phyloP scores from a whole-genome alignment of 164 flowering plant genomes.

The Annona squamosa region DNA sequence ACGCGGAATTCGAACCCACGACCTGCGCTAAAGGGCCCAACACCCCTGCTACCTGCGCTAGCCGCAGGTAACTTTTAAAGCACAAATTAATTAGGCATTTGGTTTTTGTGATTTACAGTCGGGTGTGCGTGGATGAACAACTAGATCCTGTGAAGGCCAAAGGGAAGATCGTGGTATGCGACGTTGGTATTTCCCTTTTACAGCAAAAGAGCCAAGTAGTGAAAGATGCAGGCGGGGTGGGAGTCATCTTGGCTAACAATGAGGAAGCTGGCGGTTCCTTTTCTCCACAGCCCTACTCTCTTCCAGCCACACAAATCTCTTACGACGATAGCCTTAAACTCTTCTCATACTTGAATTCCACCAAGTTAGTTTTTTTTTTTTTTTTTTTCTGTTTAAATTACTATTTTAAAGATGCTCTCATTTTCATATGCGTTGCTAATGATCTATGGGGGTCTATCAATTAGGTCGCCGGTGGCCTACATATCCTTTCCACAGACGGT shows the following conservation, averaged over 20 bases:
- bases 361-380: background rate
- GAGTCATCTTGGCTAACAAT: constrained; percentile 33
- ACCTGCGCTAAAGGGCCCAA: too few relatives aligned
- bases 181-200: constrained; percentile 25
- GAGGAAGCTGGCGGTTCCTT: background rate
- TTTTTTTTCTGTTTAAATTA: too few relatives aligned
- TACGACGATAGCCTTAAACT: too few relatives aligned
- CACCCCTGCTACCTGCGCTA: too few relatives aligned
- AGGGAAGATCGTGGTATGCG: constrained; percentile 53
- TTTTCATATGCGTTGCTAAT: background rate
- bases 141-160: constrained; percentile 25
- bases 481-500: too few relatives aligned
- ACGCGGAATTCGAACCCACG: too few relatives aligned
- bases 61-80: too few relatives aligned
- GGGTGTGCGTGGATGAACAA: constrained; percentile 28
- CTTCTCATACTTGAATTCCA: too few relatives aligned
- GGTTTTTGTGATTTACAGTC: background rate
- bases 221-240: constrained; percentile 41
- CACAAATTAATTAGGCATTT: too few relatives aligned
- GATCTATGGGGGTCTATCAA: background rate
- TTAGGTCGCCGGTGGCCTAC: constrained; percentile 31
- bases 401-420: background rate
- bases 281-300: background rate
- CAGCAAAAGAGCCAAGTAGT: constrained; percentile 30
- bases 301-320: too few relatives aligned